Base-by-base conservation (phyloP, 2,329 filamentous ascomycete species). In the Fusarium musae region DNA sequence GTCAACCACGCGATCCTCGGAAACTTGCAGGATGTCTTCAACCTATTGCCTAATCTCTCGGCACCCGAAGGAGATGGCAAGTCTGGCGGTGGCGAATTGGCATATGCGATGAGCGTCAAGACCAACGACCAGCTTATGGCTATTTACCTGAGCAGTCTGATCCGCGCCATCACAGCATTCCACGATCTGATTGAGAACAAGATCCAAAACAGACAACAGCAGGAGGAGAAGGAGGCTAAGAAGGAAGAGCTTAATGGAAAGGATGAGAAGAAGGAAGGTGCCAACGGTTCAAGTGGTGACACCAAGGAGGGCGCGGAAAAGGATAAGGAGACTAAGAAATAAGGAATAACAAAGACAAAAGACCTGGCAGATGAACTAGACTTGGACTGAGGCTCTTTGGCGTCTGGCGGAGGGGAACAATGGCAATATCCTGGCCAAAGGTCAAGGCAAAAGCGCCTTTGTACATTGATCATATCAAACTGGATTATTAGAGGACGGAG, bases 101-200 rank as follows among this genome's bases (percentile, higher is more conserved):
- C 95, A n/a, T 90, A 96, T 70, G 95, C 96, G 40, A 97, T 99
- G 95, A 97, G 94, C 84, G 91, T 97, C 85, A 99, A 99, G 90
- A 98, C 96, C 66, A 99, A 99, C 80, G 96, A 99, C 83, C 96
- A 99, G 86, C 90, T 99, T 74, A 98, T 99, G 93, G 91, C 95
- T 59, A 98, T 99, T 82, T 99, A 99, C 84, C 88, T 99, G 61
- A 97, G 94, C 85, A 97, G 94, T 85, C 86, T 79, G 86, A 98
- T 99, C 84, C 90, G 96, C 70, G 96, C 96, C 64, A 99, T 99
- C 80, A 98, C 96, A 17, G 96, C 96, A 12, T 99, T 98, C 92
- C 96, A 99, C 83, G 96, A 99, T 82, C 86, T 99, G 76, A 99
- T 99, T 76, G 96, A 99, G 87, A 99, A 99, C 87, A 99, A 99